Base-by-base conservation (phyloP, 2,329 filamentous ascomycete species). In the Hymenoscyphus repandus region DNA sequence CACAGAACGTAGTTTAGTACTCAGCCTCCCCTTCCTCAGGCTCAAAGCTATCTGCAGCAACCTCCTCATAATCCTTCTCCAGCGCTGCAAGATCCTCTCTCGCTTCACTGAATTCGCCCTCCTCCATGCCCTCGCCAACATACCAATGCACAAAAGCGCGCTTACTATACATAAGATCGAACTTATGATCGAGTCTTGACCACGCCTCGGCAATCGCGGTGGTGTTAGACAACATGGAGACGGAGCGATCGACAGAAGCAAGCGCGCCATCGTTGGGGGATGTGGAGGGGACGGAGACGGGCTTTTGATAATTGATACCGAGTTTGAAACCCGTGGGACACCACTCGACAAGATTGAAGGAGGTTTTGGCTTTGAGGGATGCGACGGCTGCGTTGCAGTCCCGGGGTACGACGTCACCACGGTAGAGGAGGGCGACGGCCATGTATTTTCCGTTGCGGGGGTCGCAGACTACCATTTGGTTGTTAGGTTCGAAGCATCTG, bases 121-220 rank as follows among this genome's bases (percentile, higher is more conserved):
- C 81, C 68, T 85, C 82, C 82, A 85, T 85, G 67, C 82, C 82
- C 67, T 85, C 82, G 58, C 82, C 82, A 50, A 85, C 82, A 60
- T 85, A 85, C 82, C 82, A 85, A 66, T 85, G 82, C n/a, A 85
- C 82, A 63, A 85, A 85, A 11, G 82, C 82, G 56, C 82, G 78
- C 72, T 85, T 85, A 54, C 76, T 77, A 69, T 85, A 85, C 82
- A 85, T 85, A 55, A 85, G 76, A 62, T 85, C 82, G 66, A 85
- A 85, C 65, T 85, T 85, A 70, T 82, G 79, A 64, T 82, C 79
- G 33, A 85, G 74, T 57, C 79, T 73, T 42, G 73, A 74, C 82
- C 82, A 85, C 7, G 81, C 82, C 66, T 85, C 81, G 42, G 80
- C 73, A 52, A 85, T 85, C 39, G 82, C 79, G 22, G 82, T 85